Evolutionary conservation across 495 filamentous ascomycete genomes (phyloP).

Genomic region (Penicillium argentinense): DNA sequence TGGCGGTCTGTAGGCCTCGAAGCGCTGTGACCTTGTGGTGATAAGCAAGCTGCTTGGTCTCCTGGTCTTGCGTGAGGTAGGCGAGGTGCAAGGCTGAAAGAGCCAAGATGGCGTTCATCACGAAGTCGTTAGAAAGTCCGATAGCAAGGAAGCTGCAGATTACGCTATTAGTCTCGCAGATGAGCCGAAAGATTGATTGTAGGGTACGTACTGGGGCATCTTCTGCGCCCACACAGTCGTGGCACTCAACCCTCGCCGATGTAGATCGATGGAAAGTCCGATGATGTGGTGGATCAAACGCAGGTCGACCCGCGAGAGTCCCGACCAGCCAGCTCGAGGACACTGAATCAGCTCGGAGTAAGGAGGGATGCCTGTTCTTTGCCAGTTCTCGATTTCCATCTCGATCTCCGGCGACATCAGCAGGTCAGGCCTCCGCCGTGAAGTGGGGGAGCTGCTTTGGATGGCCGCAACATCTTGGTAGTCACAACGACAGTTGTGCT

Average conservation of each 20-base stretch:
- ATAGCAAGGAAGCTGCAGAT: conserved; percentile 74
- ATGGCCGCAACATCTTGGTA: conserved; percentile 78
- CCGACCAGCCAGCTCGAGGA: conserved; percentile 54
- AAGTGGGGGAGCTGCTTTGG: conserved; percentile 61
- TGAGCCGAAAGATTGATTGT: not conserved
- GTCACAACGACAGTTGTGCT: conserved; percentile 96
- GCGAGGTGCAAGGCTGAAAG: conserved; percentile 90
- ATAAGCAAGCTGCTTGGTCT: conserved; percentile 81
- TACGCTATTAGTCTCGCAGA: not conserved
- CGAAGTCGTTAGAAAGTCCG: conserved; percentile 76
- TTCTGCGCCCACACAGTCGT: conserved; percentile 90
- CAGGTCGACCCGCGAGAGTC: conserved; percentile 71
- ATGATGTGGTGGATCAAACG: conserved; percentile 90
- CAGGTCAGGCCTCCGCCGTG: conserved; percentile 72
- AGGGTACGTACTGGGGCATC: conserved; percentile 83
- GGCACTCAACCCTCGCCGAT: conserved; percentile 69
- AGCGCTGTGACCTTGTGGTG: conserved; percentile 83
- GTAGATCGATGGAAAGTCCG: conserved; percentile 79
- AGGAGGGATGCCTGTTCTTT: conserved; percentile 78
- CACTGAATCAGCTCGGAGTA: conserved; percentile 79
- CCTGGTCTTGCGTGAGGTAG: conserved; percentile 77
- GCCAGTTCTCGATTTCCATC: conserved; percentile 78
- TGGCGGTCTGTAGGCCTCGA: conserved; percentile 83
- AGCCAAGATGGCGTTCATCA: conserved; percentile 88
- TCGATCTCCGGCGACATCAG: conserved; percentile 83